phyloP scores from a whole-genome alignment of 192 early-diverging fungal species.

The Coemansia sp. region DNA sequence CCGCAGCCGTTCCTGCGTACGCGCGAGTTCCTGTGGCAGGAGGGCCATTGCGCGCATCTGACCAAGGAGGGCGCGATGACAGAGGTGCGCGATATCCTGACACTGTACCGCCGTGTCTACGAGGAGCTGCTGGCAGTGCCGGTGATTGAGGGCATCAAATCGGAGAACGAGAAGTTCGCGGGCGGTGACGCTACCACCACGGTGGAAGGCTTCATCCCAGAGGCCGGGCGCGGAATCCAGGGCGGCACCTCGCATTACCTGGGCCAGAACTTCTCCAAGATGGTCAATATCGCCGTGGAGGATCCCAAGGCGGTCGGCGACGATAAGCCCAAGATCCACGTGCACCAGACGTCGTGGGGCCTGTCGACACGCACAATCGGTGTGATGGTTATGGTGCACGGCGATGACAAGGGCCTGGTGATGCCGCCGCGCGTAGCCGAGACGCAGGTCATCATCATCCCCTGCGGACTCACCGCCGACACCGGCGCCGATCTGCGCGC shows the following conservation, averaged over 20 bases:
- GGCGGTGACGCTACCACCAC: constrained; percentile 97
- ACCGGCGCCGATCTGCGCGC: constrained; percentile 72
- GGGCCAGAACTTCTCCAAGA: constrained; percentile 99
- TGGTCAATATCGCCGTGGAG: constrained; percentile 95
- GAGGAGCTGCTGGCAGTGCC: constrained; percentile 96
- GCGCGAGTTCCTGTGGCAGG: constrained; percentile 99
- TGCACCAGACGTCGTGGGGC: constrained; percentile 99
- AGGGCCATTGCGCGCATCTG: constrained; percentile 96
- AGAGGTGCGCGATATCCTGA: constrained; percentile 89
- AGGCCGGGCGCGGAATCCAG: constrained; percentile 97
- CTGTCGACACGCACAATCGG: constrained; percentile 96
- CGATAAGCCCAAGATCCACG: constrained; percentile 69
- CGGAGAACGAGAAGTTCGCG: constrained; percentile 99
- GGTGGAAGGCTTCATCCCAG: constrained; percentile 95
- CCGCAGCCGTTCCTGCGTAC: constrained; percentile 98
- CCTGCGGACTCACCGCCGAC: constrained; percentile 91
- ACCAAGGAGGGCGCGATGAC: constrained; percentile 82
- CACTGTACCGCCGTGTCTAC: constrained; percentile 95
- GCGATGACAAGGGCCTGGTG: constrained; percentile 98
- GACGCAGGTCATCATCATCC: constrained; percentile 89
- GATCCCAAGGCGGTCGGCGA: constrained; percentile 67
- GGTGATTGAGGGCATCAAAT: constrained; percentile 94
- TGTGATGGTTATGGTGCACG: constrained; percentile 99
- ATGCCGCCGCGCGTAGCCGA: constrained; percentile 90
- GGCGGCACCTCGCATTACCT: constrained; percentile 97